These are phyloP conservation scores for Aspergillus fructus DNA, from an alignment of 2,329 filamentous ascomycete species.

Conservation along the genomic window DNA sequence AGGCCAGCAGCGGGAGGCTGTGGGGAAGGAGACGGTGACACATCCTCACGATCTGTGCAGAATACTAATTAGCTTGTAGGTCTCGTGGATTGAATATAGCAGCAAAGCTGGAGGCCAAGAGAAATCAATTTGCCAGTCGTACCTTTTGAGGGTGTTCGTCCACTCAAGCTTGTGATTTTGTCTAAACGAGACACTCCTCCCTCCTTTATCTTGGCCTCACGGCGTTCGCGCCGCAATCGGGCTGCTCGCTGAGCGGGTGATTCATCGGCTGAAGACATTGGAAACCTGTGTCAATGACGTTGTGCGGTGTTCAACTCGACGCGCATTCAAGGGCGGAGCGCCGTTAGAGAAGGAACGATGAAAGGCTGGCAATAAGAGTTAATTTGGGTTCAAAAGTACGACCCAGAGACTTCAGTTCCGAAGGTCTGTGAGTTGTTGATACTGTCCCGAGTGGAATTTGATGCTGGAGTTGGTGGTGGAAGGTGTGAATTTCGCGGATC, in stretches of 20 bases:
- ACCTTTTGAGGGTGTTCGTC: constrained; percentile 46
- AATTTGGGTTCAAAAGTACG: neutral
- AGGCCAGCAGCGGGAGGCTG: constrained; percentile 20
- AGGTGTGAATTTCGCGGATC: constrained; percentile 8
- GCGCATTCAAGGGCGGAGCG: neutral
- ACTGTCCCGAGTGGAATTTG: neutral
- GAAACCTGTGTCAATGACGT: constrained; percentile 2
- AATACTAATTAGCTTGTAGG: constrained; percentile 10
- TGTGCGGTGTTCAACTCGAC: neutral
- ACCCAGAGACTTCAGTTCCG: neutral
- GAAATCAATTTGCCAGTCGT: constrained; percentile 9
- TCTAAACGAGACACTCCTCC: constrained; percentile 60
- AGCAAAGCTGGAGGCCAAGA: too few species aligned
- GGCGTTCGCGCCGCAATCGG: constrained; percentile 61
- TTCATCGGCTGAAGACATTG: constrained; percentile 42
- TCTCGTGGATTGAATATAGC: neutral
- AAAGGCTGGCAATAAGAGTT: neutral
- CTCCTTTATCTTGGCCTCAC: constrained; percentile 61
- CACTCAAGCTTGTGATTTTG: constrained; percentile 62
- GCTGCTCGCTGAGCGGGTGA: constrained; percentile 53
- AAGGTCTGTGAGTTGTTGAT: neutral
- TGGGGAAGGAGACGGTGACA: constrained; percentile 29
- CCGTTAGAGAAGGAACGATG: neutral
- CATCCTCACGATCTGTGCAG: constrained; percentile 26
- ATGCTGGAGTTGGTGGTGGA: neutral